Percentiles rank a stretch among this genome's conserved stretches.
These are phyloP conservation scores for Carex cristatella DNA, from an alignment of 176 grass and related monocot species.

Conservation along the genomic window DNA sequence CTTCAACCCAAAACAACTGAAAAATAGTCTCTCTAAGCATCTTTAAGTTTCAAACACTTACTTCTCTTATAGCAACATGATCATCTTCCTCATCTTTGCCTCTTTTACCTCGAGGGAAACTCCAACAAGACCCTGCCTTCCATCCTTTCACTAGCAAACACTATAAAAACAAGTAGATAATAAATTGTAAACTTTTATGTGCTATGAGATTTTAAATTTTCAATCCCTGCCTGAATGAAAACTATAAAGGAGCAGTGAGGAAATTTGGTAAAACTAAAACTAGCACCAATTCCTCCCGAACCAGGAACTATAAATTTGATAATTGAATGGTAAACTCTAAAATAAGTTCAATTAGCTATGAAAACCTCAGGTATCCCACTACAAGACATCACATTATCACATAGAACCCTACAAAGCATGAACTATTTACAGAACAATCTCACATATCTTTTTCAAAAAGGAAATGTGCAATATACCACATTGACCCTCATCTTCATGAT, in stretches of 20 bases:
- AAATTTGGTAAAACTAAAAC: background rate
- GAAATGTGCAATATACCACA: background rate
- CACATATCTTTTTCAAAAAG: background rate
- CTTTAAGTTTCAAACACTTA: slow-evolving; percentile 20
- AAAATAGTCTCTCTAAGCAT: background rate
- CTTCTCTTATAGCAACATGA: slow-evolving; percentile 86
- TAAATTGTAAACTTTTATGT: background rate
- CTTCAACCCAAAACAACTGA: background rate
- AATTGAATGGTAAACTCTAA: background rate
- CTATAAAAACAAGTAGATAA: slow-evolving; percentile 30
- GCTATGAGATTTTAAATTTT: background rate
- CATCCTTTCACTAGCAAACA: slow-evolving; percentile 98
- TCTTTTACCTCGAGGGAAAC: slow-evolving; percentile 96
- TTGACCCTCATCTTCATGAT: background rate
- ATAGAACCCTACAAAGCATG: background rate
- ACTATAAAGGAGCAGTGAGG: background rate
- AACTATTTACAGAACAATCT: background rate
- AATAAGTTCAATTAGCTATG: background rate
- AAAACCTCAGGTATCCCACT: background rate
- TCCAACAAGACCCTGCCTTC: slow-evolving; percentile 91
- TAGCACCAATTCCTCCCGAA: background rate
- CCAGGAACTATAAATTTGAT: background rate
- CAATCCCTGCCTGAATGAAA: background rate
- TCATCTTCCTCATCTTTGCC: slow-evolving; percentile 97
- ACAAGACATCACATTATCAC: background rate